Evolutionary conservation across 495 filamentous ascomycete genomes (phyloP).

Genomic region (Hypoxylon fragiforme): DNA sequence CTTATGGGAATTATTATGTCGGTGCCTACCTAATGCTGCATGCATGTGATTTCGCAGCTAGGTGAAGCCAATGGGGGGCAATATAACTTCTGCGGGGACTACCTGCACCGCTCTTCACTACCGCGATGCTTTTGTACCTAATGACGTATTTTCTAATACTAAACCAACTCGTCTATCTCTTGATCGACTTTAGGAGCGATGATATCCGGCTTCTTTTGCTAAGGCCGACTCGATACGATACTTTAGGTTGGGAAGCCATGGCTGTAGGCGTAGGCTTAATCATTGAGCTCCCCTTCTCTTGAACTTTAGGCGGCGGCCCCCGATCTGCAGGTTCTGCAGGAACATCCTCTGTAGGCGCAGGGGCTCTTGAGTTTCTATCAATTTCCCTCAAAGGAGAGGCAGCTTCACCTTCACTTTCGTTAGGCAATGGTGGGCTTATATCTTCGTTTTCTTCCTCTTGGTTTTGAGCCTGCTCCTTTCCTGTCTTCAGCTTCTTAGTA

Average conservation of each 20-base stretch:
- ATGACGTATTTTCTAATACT: not conserved
- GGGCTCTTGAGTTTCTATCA: slow-evolving; percentile 18
- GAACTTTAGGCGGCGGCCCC: slow-evolving; percentile 1
- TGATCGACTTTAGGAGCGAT: slow-evolving; percentile 65
- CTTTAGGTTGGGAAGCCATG: slow-evolving; percentile 42
- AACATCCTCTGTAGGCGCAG: not conserved
- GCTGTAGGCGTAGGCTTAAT: slow-evolving; percentile 9
- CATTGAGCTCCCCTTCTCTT: slow-evolving; percentile 13
- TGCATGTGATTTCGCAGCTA: too few relatives aligned
- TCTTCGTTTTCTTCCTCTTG: slow-evolving; percentile 4
- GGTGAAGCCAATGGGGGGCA: too few relatives aligned
- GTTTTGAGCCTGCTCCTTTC: slow-evolving; percentile 3
- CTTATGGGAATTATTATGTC: too few relatives aligned
- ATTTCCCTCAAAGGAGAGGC: slow-evolving; percentile 22
- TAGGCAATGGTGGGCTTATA: not conserved
- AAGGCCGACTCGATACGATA: slow-evolving; percentile 66
- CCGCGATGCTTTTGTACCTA: too few relatives aligned
- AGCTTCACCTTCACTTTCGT: slow-evolving; percentile 5
- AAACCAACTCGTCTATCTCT: slow-evolving; percentile 41
- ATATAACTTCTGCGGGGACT: too few relatives aligned
- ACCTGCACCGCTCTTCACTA: too few relatives aligned
- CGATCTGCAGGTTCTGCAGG: slow-evolving; percentile 7
- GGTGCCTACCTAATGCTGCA: too few relatives aligned
- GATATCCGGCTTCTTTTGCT: slow-evolving; percentile 67
- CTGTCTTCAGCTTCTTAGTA: slow-evolving; percentile 11